Evolutionary conservation across 73 alveolate species (phyloP), one percentile per base, ranked within the genome.

Genomic region (Breviolum minutum): DNA sequence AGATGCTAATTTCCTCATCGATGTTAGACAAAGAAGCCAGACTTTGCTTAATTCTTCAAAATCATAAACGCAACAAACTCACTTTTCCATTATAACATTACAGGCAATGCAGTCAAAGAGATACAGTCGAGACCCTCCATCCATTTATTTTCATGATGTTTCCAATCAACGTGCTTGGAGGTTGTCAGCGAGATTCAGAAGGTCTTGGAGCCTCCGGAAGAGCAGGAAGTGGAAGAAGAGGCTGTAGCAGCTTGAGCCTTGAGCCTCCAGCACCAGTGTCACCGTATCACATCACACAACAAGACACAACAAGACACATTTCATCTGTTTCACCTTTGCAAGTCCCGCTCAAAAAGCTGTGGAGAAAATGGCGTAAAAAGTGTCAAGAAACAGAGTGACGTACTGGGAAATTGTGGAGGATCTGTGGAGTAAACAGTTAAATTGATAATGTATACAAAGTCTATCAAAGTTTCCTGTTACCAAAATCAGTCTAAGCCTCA

Each of bases 131-230:
- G 54, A 40, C 54, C 54, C 54, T 40, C 68, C 82, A 73, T 19
- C 54, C 26, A 71, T 1, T 70, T 14, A 2, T 48, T 73, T 27
- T 7, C 85, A 76, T n/a, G 85, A 27, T 48, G 77, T 6, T 22
- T 68, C 54, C 54, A 40, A 40, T 10, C 30, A 12, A 40, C 54
- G 54, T 40, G 54, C 54, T 40, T 40, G 54, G 71, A 88, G 96
- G 96, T 90, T 11, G 87, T 90, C 63, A 80, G 87, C 19, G 96
- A 90, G 96, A 90, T 90, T 61, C 96, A 90, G 68, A 90, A 90
- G 74, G 96, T 90, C 74, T 54, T 90, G 87, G 96, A 69, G 87
- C 96, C 96, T 22, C 88, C 96, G 5, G 96, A 90, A 70, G 85
- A 88, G 63, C 86, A 69, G 29, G 95, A 87, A 22, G 83, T 87